Conservation (phyloP, 2,329 filamentous ascomycete genomes). For the Aspergillus sojae region DNA sequence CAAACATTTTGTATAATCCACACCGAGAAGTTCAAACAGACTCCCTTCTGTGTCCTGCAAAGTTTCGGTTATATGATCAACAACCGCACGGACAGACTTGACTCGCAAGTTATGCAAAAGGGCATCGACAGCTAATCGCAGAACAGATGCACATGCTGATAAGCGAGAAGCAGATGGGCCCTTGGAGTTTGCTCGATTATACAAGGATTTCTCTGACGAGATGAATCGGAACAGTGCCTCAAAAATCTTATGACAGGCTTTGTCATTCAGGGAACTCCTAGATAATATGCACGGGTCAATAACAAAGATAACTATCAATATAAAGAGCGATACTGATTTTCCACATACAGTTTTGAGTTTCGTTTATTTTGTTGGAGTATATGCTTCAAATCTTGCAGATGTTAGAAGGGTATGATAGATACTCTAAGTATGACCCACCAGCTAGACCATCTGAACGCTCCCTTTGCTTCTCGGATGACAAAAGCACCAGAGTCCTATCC, state of each 20-base stretch:
- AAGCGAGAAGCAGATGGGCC: slow-evolving; percentile 61
- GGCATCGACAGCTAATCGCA: slow-evolving; percentile 72
- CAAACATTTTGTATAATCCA: slow-evolving; percentile 79
- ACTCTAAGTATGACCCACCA: slow-evolving; percentile 33
- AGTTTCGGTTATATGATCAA: slow-evolving; percentile 80
- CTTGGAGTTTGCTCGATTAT: slow-evolving; percentile 57
- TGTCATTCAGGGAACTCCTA: slow-evolving; percentile 64
- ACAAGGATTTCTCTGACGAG: slow-evolving; percentile 68
- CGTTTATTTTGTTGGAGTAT: slow-evolving; percentile 58
- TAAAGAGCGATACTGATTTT: background rate
- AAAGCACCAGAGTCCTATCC: slow-evolving; percentile 43
- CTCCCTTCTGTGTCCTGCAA: slow-evolving; percentile 64
- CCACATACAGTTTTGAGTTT: slow-evolving; percentile 39
- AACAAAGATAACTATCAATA: background rate
- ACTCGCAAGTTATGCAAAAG: slow-evolving; percentile 68
- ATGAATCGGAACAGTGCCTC: slow-evolving; percentile 77
- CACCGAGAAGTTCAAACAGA: slow-evolving; percentile 69
- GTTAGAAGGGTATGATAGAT: slow-evolving; percentile 16
- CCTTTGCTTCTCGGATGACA: slow-evolving; percentile 47
- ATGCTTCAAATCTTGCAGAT: slow-evolving; percentile 53
- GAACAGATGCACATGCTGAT: slow-evolving; percentile 67
- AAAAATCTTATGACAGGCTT: slow-evolving; percentile 78
- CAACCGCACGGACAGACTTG: slow-evolving; percentile 76
- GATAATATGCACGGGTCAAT: slow-evolving; percentile 18
- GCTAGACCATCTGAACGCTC: slow-evolving; percentile 56